These are phyloP conservation scores for Gelatoporia subvermispora DNA, from an alignment of 768 basidiomycete species.

Conservation along the genomic window DNA sequence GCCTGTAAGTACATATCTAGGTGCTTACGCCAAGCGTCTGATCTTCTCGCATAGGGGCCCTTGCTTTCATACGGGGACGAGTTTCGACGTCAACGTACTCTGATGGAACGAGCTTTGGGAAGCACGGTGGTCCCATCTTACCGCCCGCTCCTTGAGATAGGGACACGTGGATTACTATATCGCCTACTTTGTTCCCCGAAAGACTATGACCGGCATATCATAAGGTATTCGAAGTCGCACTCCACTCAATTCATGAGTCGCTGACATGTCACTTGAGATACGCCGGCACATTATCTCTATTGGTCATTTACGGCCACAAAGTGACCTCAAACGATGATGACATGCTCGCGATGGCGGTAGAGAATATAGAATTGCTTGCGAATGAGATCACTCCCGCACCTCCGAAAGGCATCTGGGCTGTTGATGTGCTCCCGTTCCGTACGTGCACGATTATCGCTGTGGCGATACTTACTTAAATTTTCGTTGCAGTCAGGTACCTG, in stretches of 20 bases:
- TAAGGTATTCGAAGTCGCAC: background rate
- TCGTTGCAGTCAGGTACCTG: slow-evolving; percentile 16
- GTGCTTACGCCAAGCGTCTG: too few species aligned
- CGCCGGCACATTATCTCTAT: background rate
- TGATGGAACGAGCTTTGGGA: background rate
- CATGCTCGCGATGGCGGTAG: slow-evolving; percentile 15
- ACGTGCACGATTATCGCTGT: background rate
- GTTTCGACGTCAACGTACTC: background rate
- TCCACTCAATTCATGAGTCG: background rate
- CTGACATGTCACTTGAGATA: background rate
- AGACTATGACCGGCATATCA: background rate
- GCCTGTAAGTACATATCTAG: too few species aligned
- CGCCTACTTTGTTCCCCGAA: background rate
- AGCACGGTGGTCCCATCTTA: background rate
- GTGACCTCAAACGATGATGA: slow-evolving; percentile 10
- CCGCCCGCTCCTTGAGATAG: background rate
- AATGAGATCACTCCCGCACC: slow-evolving; percentile 3
- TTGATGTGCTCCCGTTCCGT: slow-evolving; percentile 12
- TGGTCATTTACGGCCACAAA: background rate
- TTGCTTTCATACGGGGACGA: background rate
- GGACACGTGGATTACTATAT: background rate
- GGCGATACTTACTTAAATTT: background rate
- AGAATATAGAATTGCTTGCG: slow-evolving; percentile 11
- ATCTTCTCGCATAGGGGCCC: background rate
- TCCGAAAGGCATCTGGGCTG: slow-evolving; percentile 2